These are phyloP conservation scores for Exophiala calicioides DNA, from an alignment of 2,329 filamentous ascomycete species.

Conservation along the genomic window DNA sequence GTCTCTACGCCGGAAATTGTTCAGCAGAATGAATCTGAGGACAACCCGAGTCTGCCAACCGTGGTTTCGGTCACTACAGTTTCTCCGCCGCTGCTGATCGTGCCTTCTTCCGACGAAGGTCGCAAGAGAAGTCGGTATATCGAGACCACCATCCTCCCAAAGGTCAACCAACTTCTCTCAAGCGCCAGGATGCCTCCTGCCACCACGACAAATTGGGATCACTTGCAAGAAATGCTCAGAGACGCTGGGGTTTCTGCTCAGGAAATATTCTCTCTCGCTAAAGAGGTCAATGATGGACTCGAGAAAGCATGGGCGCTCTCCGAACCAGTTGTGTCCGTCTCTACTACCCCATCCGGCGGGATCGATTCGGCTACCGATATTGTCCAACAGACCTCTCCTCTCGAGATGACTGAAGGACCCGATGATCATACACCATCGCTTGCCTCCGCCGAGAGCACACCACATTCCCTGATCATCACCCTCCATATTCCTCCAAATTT, in stretches of 20 bases:
- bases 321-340: neutral
- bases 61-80: no score
- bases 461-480: constrained; percentile 7
- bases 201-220: neutral
- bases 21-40: no score
- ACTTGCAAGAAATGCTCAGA: constrained; percentile 6
- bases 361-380: neutral
- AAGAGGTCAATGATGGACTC: constrained; percentile 7
- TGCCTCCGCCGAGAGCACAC: no score
- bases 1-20: no score
- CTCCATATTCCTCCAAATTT: constrained; percentile 9
- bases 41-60: no score
- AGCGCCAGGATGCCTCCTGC: neutral
- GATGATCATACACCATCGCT: no score
- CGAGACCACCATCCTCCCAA: constrained; percentile 2
- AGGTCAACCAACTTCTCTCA: constrained; percentile 6
- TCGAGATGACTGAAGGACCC: no score
- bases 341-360: neutral
- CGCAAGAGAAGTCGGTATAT: constrained; percentile 2
- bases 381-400: no score
- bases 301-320: neutral
- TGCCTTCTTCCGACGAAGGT: no score
- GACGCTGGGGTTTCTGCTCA: neutral
- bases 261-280: constrained; percentile 6
- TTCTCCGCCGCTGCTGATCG: no score